These are phyloP conservation scores for Starmerella stellata DNA, from an alignment of 805 yeast genomes.

Conservation along the genomic window DNA sequence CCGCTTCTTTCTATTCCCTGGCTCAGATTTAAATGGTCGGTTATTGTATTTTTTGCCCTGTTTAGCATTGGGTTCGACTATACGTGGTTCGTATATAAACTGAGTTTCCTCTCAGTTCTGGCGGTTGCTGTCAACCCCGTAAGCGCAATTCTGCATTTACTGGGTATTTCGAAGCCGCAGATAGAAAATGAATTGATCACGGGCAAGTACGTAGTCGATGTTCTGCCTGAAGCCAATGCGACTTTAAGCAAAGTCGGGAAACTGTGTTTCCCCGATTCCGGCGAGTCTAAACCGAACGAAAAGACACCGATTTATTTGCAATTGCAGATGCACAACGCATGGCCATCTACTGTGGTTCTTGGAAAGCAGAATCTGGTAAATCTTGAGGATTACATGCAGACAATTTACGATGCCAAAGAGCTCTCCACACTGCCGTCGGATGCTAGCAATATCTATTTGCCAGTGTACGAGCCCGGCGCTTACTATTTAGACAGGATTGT, in stretches of 20 bases:
- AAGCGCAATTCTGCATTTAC: not conserved
- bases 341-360: slow-evolving; percentile 43
- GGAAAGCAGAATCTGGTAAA: slow-evolving; percentile 19
- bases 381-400: not conserved
- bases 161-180: not conserved
- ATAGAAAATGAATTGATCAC: slow-evolving; percentile 14
- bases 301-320: slow-evolving; percentile 36
- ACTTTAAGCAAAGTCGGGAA: slow-evolving; percentile 41
- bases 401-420: slow-evolving; percentile 42
- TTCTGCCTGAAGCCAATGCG: slow-evolving; percentile 82
- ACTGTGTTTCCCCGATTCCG: slow-evolving; percentile 31
- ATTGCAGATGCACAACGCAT: slow-evolving; percentile 63
- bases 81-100: slow-evolving; percentile 18
- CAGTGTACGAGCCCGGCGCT: slow-evolving; percentile 53
- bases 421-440: slow-evolving; percentile 26
- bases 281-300: slow-evolving; percentile 3
- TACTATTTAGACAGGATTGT: slow-evolving; percentile 51
- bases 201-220: slow-evolving; percentile 73
- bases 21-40: slow-evolving; percentile 43
- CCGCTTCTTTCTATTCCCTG: slow-evolving; percentile 65
- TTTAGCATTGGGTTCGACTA: slow-evolving; percentile 32
- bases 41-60: slow-evolving; percentile 33
- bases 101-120: slow-evolving; percentile 2
- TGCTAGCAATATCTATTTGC: slow-evolving; percentile 31
- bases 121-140: slow-evolving; percentile 8